Base-by-base conservation (phyloP, 192 early-diverging fungal genomes). In the Mortierella alpina region DNA sequence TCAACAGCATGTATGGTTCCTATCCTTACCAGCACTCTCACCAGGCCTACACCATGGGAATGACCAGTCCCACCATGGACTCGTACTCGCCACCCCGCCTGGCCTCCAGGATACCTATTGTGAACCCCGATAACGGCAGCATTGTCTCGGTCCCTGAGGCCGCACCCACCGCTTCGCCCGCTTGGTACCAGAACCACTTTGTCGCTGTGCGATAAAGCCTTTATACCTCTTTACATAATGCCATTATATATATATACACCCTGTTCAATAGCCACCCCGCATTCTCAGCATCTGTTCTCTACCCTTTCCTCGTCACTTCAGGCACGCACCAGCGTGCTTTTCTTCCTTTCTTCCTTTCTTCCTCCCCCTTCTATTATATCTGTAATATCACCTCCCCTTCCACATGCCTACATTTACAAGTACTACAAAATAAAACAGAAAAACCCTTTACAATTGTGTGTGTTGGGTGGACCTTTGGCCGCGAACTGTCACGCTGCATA, bases 171-270 rank as follows among this genome's bases (percentile, higher is more conserved):
- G 20, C 66, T 42, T 60, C 57, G 18, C 67, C 77, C 42, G 52
- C 59, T 4, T 80, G 77, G 77, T 53, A 80, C 64, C 77, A 80
- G 64, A 57, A 80, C 58, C 77, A 72, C 60, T 80, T 80, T 80
- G 66, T 80, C 77, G 77, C 77, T 72, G 77, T 80, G 77, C 77
- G 77, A 80, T 80, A 72, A 80, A 80, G 20, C 6, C 6, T 20
- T 11, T 11, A 45, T 14, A 40, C 50, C 5, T 39, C n/a, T 47
- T 10, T 47, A 56, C 18, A 55, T 42, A 45, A 49, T 59, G 18
- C 20, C 47, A 5, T 59, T 48, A 22, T 62, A 44, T 51, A 15
- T 22, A 15, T 44, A 53, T n/a, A 41, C 23, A 41, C 52, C 11
- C 15, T 48, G 13, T 41, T 54, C 17, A 14, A 62, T 40, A 9